Evolutionary conservation across 352 stramenopile species (phyloP).

Genomic region (Phytophthora fragariaefolia): DNA sequence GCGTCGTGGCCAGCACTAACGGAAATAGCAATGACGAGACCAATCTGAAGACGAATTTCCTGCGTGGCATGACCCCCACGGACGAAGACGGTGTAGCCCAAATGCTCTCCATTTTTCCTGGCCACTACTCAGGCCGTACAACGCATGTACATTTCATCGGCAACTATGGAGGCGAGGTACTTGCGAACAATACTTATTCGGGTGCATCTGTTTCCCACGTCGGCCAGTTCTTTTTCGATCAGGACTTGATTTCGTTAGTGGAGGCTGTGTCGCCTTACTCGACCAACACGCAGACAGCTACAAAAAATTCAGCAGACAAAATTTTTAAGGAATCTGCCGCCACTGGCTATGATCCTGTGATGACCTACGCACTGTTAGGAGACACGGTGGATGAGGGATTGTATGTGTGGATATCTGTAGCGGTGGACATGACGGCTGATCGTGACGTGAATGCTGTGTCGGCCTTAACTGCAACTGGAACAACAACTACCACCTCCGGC

Average conservation of each 20-base stretch:
- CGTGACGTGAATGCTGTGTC: slow-evolving; percentile 9
- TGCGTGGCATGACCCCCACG: slow-evolving; percentile 30
- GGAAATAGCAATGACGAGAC: slow-evolving; percentile 20
- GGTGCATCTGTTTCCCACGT: slow-evolving; percentile 29
- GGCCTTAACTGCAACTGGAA: neutral
- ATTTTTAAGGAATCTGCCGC: slow-evolving; percentile 5
- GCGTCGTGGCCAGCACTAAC: slow-evolving; percentile 31
- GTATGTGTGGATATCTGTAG: slow-evolving; percentile 27
- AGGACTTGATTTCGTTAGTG: slow-evolving; percentile 31
- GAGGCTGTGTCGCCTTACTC: slow-evolving; percentile 15
- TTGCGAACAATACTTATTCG: slow-evolving; percentile 33
- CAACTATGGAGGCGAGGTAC: slow-evolving; percentile 26
- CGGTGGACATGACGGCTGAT: slow-evolving; percentile 23
- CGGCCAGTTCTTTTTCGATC: slow-evolving; percentile 39
- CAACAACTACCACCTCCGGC: neutral
- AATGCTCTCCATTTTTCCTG: slow-evolving; percentile 34
- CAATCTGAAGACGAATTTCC: slow-evolving; percentile 33
- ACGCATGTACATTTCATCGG: slow-evolving; percentile 33
- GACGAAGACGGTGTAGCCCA: slow-evolving; percentile 31
- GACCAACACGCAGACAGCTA: slow-evolving; percentile 23
- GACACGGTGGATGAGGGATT: slow-evolving; percentile 10
- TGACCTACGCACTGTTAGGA: slow-evolving; percentile 20
- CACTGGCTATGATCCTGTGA: slow-evolving; percentile 23
- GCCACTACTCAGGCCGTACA: slow-evolving; percentile 30
- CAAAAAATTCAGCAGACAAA: slow-evolving; percentile 25